Conservation (phyloP, 225 moss, liverwort and hornwort species). For the Ulota crispa region DNA sequence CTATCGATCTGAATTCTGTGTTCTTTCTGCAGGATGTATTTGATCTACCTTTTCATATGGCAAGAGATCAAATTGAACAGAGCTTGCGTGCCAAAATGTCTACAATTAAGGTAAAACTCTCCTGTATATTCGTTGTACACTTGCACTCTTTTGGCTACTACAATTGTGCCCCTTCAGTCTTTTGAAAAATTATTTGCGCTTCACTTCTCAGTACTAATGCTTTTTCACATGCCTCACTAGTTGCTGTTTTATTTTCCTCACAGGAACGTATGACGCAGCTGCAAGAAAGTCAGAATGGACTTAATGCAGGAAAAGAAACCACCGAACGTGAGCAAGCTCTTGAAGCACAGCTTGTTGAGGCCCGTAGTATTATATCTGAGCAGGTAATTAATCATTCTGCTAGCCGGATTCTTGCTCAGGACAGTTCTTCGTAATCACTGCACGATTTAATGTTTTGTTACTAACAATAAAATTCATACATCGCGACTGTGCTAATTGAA, state of each 20-base stretch:
- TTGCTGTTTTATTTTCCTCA: background rate
- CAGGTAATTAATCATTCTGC: conserved; percentile 49
- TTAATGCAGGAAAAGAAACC: conserved; percentile 45
- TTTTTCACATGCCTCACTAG: background rate
- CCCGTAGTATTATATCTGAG: conserved; percentile 74
- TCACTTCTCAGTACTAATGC: background rate
- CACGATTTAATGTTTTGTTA: background rate
- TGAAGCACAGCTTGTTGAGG: conserved; percentile 85
- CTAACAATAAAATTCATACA: too few species aligned
- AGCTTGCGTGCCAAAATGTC: conserved; percentile 95
- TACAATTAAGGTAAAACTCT: conserved; percentile 72
- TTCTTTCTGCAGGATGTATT: conserved; percentile 77
- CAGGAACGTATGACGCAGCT: conserved; percentile 94
- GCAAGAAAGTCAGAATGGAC: conserved; percentile 69
- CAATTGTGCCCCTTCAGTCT: background rate
- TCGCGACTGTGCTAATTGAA: background rate
- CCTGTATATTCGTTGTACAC: background rate
- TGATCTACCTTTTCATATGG: conserved; percentile 96
- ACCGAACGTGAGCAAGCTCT: conserved; percentile 81
- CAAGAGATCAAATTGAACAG: conserved; percentile 96
- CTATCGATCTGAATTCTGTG: conserved; percentile 19
- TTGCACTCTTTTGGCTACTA: background rate
- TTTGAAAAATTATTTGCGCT: background rate
- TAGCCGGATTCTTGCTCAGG: background rate
- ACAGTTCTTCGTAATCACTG: background rate